Evolutionary conservation across 2,329 filamentous ascomycete genomes (phyloP).

Genomic region (Penicillium sp.): DNA sequence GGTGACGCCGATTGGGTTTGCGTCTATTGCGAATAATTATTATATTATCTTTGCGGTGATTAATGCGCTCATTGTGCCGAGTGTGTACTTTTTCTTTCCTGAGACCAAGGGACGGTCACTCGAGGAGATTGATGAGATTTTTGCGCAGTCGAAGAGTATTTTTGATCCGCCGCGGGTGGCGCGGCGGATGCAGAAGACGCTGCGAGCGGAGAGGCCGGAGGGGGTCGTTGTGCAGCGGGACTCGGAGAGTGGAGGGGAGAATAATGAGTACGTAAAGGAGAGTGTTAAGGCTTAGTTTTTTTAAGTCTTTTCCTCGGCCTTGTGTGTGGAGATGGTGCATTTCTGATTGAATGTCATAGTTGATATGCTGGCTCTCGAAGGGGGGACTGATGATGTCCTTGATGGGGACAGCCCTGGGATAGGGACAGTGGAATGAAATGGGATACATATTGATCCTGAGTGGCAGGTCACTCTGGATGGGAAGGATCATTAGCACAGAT

Average conservation of each 20-base stretch:
- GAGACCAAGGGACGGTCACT: slow-evolving; percentile 43
- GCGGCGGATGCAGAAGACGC: slow-evolving; percentile 12
- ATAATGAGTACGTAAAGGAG: slow-evolving; percentile 6
- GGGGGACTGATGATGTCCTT: background rate
- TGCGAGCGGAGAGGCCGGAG: background rate
- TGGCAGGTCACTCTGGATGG: background rate
- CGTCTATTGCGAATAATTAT: slow-evolving; percentile 50
- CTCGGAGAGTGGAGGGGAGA: slow-evolving; percentile 13
- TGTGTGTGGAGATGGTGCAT: background rate
- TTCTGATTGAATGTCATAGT: background rate
- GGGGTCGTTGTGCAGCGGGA: slow-evolving; percentile 2
- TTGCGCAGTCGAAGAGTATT: slow-evolving; percentile 33
- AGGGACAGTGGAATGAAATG: too few relatives aligned
- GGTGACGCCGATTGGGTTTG: slow-evolving; percentile 41
- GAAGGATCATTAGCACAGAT: background rate
- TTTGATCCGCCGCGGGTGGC: slow-evolving; percentile 31
- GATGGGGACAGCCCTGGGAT: background rate
- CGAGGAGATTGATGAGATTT: slow-evolving; percentile 45
- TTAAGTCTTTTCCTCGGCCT: too few relatives aligned
- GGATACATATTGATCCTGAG: background rate
- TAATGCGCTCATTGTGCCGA: slow-evolving; percentile 35
- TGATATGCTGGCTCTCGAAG: background rate
- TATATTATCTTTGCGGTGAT: slow-evolving; percentile 50
- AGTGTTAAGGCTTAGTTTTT: slow-evolving; percentile 1
- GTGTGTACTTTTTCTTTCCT: slow-evolving; percentile 42